These are phyloP conservation scores for Trametes hirsuta DNA, from an alignment of 1,284 basidiomycete genomes.

Conservation along the genomic window DNA sequence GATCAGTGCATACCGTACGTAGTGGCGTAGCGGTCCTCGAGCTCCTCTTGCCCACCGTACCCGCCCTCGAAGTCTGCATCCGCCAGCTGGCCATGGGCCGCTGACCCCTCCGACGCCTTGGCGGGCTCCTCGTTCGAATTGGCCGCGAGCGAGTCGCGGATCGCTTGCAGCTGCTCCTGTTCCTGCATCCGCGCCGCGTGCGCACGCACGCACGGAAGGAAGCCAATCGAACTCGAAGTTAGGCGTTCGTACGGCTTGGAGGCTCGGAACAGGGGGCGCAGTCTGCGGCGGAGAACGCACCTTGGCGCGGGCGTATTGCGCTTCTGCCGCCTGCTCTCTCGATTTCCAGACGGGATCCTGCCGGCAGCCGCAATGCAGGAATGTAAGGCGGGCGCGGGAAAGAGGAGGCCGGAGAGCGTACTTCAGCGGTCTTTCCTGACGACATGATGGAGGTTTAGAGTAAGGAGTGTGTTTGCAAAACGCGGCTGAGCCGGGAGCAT, in stretches of 20 bases:
- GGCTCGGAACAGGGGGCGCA: neutral
- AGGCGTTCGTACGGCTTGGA: too few species aligned
- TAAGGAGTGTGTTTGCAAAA: neutral
- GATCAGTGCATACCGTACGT: constrained; percentile 49
- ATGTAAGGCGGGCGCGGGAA: neutral
- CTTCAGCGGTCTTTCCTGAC: constrained; percentile 34
- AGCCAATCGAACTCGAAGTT: too few species aligned
- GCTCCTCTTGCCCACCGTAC: constrained; percentile 51
- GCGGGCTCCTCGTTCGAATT: constrained; percentile 12
- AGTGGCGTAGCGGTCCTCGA: constrained; percentile 53
- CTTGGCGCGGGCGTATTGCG: constrained; percentile 37
- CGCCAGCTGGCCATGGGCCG: neutral
- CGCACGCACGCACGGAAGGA: too few species aligned
- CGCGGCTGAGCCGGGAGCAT: neutral
- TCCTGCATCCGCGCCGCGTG: constrained; percentile 17
- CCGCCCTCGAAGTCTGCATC: constrained; percentile 48
- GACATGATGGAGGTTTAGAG: constrained; percentile 23
- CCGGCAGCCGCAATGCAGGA: neutral
- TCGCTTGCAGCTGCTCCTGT: constrained; percentile 36
- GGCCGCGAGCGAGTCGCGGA: constrained; percentile 28
- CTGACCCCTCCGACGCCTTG: neutral
- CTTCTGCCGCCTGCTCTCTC: constrained; percentile 37
- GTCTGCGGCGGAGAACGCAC: constrained; percentile 16
- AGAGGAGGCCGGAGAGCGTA: neutral
- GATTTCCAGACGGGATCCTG: constrained; percentile 37